Evolutionary conservation across 148 eudicot species (phyloP), one percentile per base, ranked within the genome.

Genomic region (Pharnaceum exiguum): DNA sequence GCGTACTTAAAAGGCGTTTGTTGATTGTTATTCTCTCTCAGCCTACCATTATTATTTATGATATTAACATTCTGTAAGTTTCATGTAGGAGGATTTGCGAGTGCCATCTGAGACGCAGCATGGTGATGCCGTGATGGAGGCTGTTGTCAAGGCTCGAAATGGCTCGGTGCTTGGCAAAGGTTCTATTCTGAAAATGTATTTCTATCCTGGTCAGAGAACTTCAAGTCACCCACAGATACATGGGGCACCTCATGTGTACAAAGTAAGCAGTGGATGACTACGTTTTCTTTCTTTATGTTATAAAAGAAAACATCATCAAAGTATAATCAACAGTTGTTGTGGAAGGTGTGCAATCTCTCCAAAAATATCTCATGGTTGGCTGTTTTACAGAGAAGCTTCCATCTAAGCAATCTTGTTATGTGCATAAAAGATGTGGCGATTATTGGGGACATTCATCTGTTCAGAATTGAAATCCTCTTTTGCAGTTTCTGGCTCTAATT

Each of bases 61-160:
- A 53, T 35, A 17, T 49, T 59, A n/a, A 37, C n/a, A n/a, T 38
- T 58, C 64, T 18, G 45, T 54, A 51, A 69, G 62, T 40, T 46
- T 49, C 43, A 59, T 65, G 60, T 71, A 90, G 97, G 97, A 87
- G 75, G 91, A 82, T 58, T 46, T 84, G 74, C 70, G 97, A 75
- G 79, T 83, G 32, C 89, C 89, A 9, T 81, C 78, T 64, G 97
- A 90, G 67, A 80, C 83, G 66, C 95, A 90, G 64, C 97, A 90
- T 59, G 97, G 97, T 48, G 97, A 90, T 84, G 95, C 97, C 40
- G 85, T 90, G 28, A 90, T 90, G 97, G 97, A 90, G 69, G 80
- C 91, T 50, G 80, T 90, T 72, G 82, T 87, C 51, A 84, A 81
- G 75, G 85, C 81, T 60, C 95, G 97, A 46, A 84, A 71, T 71